These are phyloP conservation scores for Hypholoma sublateritium DNA, from an alignment of 768 basidiomycete genomes.

Conservation along the genomic window DNA sequence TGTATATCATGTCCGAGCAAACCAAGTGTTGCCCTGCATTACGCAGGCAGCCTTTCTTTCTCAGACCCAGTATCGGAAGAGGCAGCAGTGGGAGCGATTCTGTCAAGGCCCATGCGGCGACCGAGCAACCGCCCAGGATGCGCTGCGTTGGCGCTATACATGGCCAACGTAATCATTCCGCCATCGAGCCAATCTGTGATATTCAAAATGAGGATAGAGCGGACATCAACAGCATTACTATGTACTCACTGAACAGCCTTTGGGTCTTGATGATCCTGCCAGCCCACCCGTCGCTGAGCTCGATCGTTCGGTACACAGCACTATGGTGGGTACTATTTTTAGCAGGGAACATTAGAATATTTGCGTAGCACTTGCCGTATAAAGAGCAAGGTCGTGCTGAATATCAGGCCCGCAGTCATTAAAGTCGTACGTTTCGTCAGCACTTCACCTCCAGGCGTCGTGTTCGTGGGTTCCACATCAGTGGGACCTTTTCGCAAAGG, in stretches of 20 bases:
- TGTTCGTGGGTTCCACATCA: background rate
- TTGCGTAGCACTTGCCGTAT: conserved; percentile 36
- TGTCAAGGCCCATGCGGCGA: background rate
- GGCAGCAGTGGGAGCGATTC: background rate
- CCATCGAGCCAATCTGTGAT: conserved; percentile 50
- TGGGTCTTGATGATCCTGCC: conserved; percentile 50
- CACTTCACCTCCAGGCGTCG: background rate
- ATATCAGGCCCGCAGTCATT: conserved; percentile 34
- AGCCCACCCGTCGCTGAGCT: conserved; percentile 50
- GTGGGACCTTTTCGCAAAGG: conserved; percentile 22
- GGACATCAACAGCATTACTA: background rate
- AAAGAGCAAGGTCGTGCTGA: conserved; percentile 43
- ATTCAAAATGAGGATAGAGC: background rate
- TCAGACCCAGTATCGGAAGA: background rate
- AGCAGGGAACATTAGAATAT: background rate
- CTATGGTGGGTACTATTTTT: conserved; percentile 22
- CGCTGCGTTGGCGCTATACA: conserved; percentile 46
- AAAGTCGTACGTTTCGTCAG: conserved; percentile 24
- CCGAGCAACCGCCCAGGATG: conserved; percentile 43
- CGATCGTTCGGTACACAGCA: conserved; percentile 51
- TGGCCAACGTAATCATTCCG: conserved; percentile 46
- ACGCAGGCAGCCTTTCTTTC: background rate
- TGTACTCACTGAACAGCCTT: conserved; percentile 32
- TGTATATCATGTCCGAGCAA: no score
- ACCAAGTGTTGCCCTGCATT: background rate